Percentiles rank a stretch among this genome's conserved stretches.
Conservation (phyloP, 192 early-diverging fungal genomes). For the Oehlia diaphana region DNA sequence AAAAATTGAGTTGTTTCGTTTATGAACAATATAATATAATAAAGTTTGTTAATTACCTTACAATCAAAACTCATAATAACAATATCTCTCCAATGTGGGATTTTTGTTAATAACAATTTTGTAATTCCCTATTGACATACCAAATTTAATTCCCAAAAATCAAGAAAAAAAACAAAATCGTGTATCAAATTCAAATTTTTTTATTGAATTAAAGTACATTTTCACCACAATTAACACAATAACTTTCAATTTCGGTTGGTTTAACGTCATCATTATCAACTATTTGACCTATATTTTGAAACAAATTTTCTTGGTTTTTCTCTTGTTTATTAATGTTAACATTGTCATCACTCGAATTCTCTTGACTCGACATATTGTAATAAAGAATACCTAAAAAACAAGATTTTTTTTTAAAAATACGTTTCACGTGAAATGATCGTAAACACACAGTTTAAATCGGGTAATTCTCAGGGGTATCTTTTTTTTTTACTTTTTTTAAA, state of each 20-base stretch:
- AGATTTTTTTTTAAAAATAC: too few species aligned
- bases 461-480: too few species aligned
- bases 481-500: too few species aligned
- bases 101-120: constrained; percentile 80
- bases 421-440: too few species aligned
- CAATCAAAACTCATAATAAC: constrained; percentile 40
- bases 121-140: constrained; percentile 66
- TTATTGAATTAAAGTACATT: constrained; percentile 50
- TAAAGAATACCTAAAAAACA: too few species aligned
- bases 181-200: background rate
- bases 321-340: background rate
- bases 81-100: constrained; percentile 90
- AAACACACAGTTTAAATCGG: too few species aligned
- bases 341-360: too few species aligned
- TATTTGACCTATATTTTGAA: constrained; percentile 48
- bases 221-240: constrained; percentile 90
- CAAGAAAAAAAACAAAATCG: constrained; percentile 1
- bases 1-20: constrained; percentile 54
- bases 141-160: background rate
- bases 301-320: constrained; percentile 15
- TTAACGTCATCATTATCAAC: constrained; percentile 63
- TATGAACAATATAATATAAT: background rate
- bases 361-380: too few species aligned
- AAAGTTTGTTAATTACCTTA: background rate
- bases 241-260: constrained; percentile 82